Base-by-base conservation (phyloP, 371 early-diverging fungal genomes). In the Basidiobolus meristosporus region DNA sequence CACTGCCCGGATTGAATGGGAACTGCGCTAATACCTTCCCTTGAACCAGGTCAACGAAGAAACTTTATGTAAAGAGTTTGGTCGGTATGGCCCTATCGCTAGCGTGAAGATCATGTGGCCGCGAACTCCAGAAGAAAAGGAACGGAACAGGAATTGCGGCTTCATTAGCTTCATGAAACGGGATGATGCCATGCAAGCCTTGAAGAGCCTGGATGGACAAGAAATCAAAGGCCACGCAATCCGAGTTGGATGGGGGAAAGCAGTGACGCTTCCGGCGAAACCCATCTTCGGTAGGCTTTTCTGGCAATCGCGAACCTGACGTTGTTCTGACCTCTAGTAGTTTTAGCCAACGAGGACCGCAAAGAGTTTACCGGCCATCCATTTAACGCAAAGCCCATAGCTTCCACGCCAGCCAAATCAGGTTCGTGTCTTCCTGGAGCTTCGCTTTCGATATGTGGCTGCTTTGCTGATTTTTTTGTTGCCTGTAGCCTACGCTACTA, bases 41-140 rank as follows among this genome's bases (percentile, higher is more conserved):
- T n/a, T 3, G 0, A 26, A 12, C 5, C 36, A 63, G 44, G 63
- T 73, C 4, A 70, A 73, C 45, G 90, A 90, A 54, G 64, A 68
- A 16, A 46, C 49, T 17, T 46, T 93, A 1, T 82, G 81, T 44
- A 54, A 64, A 43, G 69, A 65, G 17, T 93, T 93, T 69, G 89
- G 63, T 15, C 59, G 51, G 18, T 82, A 62, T 50, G 95, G 95
- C 0, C 78, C 90, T 0, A 85, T 93, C 47, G 92, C 79, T 4
- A 84, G 85, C 39, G 82, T 90, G 39, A 91, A 93, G 53, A 82
- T 93, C 36, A 87, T 91, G 90, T 86, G 87, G 88, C 92, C 95
- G 2, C 76, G 90, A 11, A 82, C 82, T 0, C 65, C 62, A 34
- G 90, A 86, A 39, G 90, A 88, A 48, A 21, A 33, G 1, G 39